Base-by-base conservation (phyloP, 106 monocot genomes). In the Vanilla planifolia region DNA sequence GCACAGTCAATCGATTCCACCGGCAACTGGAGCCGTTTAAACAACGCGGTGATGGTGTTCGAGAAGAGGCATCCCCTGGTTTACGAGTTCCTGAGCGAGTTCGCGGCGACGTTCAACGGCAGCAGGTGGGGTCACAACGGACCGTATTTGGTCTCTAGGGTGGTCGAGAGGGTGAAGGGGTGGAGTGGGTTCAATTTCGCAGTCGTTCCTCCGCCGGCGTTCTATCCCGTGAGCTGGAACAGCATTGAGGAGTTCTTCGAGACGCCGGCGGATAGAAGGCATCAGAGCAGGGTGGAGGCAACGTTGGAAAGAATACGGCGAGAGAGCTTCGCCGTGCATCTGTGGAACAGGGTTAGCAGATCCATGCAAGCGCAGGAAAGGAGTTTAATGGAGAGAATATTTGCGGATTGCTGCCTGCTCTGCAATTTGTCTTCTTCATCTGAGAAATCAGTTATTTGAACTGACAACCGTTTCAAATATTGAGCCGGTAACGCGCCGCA, bases 41-140 rank as follows among this genome's bases (percentile, higher is more conserved):
- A 93, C 79, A 93, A 85, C 27, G 93, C 93, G 8, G 89, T 93
- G 11, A 63, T 93, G 89, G 66, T 83, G 4, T 93, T 93, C 61
- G 85, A 89, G 33, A 50, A 35, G 43, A 55, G 42, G 8, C 93
- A 93, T 52, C 89, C 93, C 1, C 69, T 89, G 1, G 29, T 93
- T 0, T 71, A 51, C 39, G 48, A 79, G 63, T 89, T 93, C 64
- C 82, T 93, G 3, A 67, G 66, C 52, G 93, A 93, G 59, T 93
- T 93, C 44, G 66, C 82, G 0, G 22, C 10, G 16, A 85, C 64
- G 15, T 93, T 93, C 43, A 85, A 93, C 17, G 93, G 93, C 15
- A 89, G 26, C 66, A 93, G 66, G 64, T 93, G 93, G 93, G 86
- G 92, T 0, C 72, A 92, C 68, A 70, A 94, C 48, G 92, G 92